Evolutionary conservation across 164 flowering plant genomes (phyloP), one percentile per base, ranked within the genome.

Genomic region (Annona cherimola): DNA sequence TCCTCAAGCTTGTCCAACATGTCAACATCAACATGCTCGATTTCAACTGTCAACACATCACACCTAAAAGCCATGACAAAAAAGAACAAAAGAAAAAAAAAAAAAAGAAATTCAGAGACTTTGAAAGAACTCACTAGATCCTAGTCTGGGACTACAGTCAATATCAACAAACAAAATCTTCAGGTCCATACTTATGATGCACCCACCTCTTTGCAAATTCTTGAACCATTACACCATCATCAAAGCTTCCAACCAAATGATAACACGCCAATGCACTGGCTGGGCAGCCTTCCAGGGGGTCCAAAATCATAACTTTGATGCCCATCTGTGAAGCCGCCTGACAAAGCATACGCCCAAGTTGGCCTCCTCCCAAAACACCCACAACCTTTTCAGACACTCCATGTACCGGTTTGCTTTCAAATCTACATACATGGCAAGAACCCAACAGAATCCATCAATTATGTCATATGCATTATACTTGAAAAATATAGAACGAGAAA

Each of bases 331-430:
- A 95, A 70, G 99, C 98, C 55, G 97, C 99, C 78, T 95, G 93
- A 75, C 99, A 95, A 7, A 95, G 81, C 99, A 95, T 91, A 6
- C 96, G 90, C 42, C 98, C 98, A 67, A 95, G 73, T 74, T 95
- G 99, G 35, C 99, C 99, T 70, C 99, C 99, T 70, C 99, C 99
- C 67, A 93, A 71, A 12, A 95, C 98, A 74, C 99, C 99, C 57
- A 95, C 90, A 66, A 93, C 67, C 59, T 73, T 83, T 70, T 93
- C 89, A 3, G 92, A 84, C 60, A 85, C 7, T 40, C 97, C 98
- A 85, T 84, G 93, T 6, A 84, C 86, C 8, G 83, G 68, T 35
- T 44, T 11, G 39, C 72, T 74, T 61, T 78, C 84, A 65, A 78
- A 79, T 77, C 90, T 88, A 69, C 74, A 83, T 4, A 26, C 57